Percentiles rank a stretch among this genome's conserved stretches.
Evolutionary conservation across 2,329 filamentous ascomycete genomes (phyloP).

Genomic region (Pseudopithomyces chartarum): DNA sequence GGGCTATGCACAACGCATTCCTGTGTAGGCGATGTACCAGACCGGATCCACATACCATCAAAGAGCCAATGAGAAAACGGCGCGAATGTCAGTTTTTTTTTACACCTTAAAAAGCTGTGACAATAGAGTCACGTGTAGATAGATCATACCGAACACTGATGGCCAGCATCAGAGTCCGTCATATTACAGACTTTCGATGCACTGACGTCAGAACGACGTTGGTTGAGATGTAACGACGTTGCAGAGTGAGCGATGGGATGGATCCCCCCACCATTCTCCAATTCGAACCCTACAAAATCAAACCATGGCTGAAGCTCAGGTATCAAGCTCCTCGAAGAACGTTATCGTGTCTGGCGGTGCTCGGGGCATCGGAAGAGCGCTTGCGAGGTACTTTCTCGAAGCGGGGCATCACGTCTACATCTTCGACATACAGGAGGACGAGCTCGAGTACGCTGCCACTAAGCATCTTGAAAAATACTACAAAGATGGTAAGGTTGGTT

Average conservation of each 20-base stretch:
- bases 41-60: no score
- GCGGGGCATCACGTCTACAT: slow-evolving; percentile 54
- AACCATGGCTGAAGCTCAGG: slow-evolving; percentile 14
- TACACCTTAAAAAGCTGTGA: no score
- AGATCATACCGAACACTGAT: background rate
- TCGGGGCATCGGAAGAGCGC: slow-evolving; percentile 54
- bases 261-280: background rate
- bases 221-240: background rate
- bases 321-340: slow-evolving; percentile 29
- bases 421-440: slow-evolving; percentile 48
- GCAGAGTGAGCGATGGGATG: slow-evolving; percentile 6
- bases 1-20: no score
- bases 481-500: slow-evolving; percentile 39
- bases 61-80: no score
- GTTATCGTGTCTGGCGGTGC: slow-evolving; percentile 51
- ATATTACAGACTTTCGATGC: background rate
- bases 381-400: slow-evolving; percentile 53
- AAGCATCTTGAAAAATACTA: slow-evolving; percentile 47
- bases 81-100: no score
- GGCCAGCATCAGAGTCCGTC: background rate
- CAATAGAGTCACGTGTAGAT: no score
- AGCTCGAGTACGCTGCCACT: slow-evolving; percentile 46
- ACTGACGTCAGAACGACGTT: slow-evolving; percentile 15
- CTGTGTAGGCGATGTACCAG: no score
- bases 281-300: background rate